Evolutionary conservation across 371 early-diverging fungal species (phyloP), one percentile per base, ranked within the genome.

Genomic region (Mucor plumbeus): DNA sequence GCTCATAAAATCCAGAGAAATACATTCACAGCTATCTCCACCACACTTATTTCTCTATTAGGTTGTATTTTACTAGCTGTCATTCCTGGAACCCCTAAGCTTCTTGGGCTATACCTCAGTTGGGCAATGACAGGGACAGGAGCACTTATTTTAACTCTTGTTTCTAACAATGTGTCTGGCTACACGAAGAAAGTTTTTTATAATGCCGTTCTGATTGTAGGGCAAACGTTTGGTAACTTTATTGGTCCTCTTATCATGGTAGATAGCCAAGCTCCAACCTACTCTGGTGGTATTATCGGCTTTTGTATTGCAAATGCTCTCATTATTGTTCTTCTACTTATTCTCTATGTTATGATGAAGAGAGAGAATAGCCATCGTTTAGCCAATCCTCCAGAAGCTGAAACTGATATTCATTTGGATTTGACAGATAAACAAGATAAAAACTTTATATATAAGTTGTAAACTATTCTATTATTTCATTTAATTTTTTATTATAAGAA

Each of bases 371-470:
- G 63, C 10, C 54, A 57, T 14, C 71, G 77, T 4, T 9, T 66
- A 1, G 62, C 56, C 3, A 62, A 73, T 19, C 70, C 69, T 7
- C 44, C 63, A 7, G 56, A 26, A 1, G 35, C 57, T 6, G 10
- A 39, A 4, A 64, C 63, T 8, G 72, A 76, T 50, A 64, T 67
- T 11, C 61, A 74, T 33, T 55, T 76, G 9, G 78, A 78, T 60
- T 56, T 74, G 13, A 80, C 83, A 0, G 83, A 82, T 61, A 43
- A 38, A 17, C 63, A 76, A 65, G 77, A 82, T 56, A 61, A 53
- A 59, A 80, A 71, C 40, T 72, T 75, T 43, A 65, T 80, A 14
- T 82, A 82, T 60, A 72, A 72, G 9, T 70, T 81, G 1, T 50
- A 26, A 50, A 26, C 26, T 0, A 17, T n/a, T 17, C 1, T 7